phyloP scores from a whole-genome alignment of 2,329 filamentous ascomycete genomes.

The Calonectria crousiana region DNA sequence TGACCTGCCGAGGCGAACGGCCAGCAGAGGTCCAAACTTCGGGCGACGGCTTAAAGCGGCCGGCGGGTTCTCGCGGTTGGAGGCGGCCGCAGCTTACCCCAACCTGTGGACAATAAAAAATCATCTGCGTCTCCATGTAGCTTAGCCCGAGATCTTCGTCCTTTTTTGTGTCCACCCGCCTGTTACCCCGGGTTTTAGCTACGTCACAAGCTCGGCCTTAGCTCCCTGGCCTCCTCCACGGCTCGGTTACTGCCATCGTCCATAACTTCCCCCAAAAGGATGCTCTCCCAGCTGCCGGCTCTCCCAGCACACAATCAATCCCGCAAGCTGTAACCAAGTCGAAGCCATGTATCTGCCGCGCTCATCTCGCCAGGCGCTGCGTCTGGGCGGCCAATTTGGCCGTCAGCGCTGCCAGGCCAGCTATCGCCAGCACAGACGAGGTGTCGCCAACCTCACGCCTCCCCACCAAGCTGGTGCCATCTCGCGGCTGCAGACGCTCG shows the following conservation, averaged over 20 bases:
- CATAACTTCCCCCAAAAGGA: constrained; percentile 22
- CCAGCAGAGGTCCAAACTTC: constrained; percentile 8
- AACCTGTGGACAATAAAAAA: background rate
- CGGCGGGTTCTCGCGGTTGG: constrained; percentile 18
- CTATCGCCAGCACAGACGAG: constrained; percentile 46
- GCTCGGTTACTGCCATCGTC: constrained; percentile 29
- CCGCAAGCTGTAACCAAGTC: constrained; percentile 14
- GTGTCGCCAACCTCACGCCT: constrained; percentile 82
- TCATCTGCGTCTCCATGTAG: background rate
- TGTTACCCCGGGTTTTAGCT: constrained; percentile 44
- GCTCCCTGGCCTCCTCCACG: constrained; percentile 24
- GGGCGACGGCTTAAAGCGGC: constrained; percentile 39
- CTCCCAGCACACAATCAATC: constrained; percentile 11
- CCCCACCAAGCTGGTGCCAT: constrained; percentile 86
- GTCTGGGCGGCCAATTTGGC: constrained; percentile 47
- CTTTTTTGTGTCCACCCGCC: background rate
- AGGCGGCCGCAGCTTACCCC: background rate
- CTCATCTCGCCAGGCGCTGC: constrained; percentile 60
- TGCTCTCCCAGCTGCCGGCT: constrained; percentile 14
- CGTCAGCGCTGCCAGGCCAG: constrained; percentile 52
- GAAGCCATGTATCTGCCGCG: constrained; percentile 60
- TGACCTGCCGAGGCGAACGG: constrained; percentile 32
- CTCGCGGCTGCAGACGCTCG: constrained; percentile 79
- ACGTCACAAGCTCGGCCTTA: constrained; percentile 37
- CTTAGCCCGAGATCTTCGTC: background rate